Conservation (phyloP, 2,329 filamentous ascomycete species). For the Cadophora gregata region DNA sequence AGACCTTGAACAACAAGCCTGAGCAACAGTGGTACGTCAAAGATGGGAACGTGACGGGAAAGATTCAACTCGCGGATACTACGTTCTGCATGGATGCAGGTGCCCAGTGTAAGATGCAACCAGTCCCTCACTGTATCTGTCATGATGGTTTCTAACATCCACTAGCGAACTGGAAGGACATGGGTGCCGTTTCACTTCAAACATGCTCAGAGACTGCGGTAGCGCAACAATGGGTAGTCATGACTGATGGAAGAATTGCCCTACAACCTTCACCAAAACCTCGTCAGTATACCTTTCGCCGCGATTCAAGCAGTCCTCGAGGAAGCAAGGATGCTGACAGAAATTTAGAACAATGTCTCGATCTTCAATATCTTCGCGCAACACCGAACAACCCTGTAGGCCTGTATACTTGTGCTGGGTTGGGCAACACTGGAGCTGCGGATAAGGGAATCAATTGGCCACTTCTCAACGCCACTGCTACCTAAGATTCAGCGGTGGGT, state of each 20-base stretch:
- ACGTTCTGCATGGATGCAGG: conserved; percentile 32
- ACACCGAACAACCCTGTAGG: conserved; percentile 31
- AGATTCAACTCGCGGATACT: conserved; percentile 26
- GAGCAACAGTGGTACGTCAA: conserved; percentile 35
- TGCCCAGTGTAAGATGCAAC: conserved; percentile 27
- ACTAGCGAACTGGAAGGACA: conserved; percentile 34
- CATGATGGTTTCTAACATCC: neutral
- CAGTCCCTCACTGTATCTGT: neutral
- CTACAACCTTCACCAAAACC: conserved; percentile 27
- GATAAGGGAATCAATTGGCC: conserved; percentile 37
- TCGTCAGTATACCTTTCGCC: conserved; percentile 11
- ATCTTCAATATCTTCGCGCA: conserved; percentile 32
- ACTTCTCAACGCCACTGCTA: conserved; percentile 25
- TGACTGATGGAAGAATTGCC: conserved; percentile 32
- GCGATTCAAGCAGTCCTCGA: neutral
- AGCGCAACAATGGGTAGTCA: conserved; percentile 30
- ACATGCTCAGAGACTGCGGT: conserved; percentile 21
- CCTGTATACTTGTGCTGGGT: conserved; percentile 29
- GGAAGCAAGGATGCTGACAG: conserved; percentile 9
- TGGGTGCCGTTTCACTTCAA: conserved; percentile 25
- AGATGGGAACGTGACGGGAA: conserved; percentile 25
- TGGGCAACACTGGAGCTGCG: conserved; percentile 27
- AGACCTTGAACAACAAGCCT: conserved; percentile 26
- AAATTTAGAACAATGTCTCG: conserved; percentile 30
- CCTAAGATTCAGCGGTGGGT: too few species aligned